Evolutionary conservation across 306 rosid species (phyloP).

Genomic region (Acmispon strigosus): DNA sequence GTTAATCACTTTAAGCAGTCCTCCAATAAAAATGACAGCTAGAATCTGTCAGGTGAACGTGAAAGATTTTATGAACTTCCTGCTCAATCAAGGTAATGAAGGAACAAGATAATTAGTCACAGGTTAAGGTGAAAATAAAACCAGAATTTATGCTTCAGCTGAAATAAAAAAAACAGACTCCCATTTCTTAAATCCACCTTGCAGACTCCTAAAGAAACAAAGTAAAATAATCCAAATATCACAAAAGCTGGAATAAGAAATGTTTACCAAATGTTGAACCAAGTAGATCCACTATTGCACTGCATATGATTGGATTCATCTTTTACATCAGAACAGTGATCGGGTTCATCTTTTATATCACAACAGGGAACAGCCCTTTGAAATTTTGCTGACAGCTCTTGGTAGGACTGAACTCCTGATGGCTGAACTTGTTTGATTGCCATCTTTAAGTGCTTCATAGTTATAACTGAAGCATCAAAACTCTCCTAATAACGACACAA

Average conservation of each 20-base stretch:
- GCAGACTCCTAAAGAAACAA: constrained; percentile 9
- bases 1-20: constrained; percentile 21
- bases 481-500: constrained; percentile 48
- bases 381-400: constrained; percentile 56
- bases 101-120: constrained; percentile 5
- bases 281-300: constrained; percentile 12
- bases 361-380: constrained; percentile 57
- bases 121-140: not conserved
- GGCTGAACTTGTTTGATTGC: constrained; percentile 63
- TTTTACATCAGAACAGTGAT: constrained; percentile 30
- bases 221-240: not conserved
- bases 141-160: not conserved
- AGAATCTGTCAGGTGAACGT: constrained; percentile 26
- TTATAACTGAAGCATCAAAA: constrained; percentile 55
- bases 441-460: constrained; percentile 62
- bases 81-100: constrained; percentile 9
- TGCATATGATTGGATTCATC: constrained; percentile 23
- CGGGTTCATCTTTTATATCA: constrained; percentile 30
- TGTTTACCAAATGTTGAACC: constrained; percentile 41
- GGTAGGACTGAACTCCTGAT: constrained; percentile 53
- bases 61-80: constrained; percentile 27
- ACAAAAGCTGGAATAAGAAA: constrained; percentile 1
- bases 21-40: constrained; percentile 4
- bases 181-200: not conserved
- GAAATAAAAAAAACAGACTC: not conserved